These are phyloP conservation scores for Aquanectria penicillioides DNA, from an alignment of 2,329 filamentous ascomycete species.

Conservation along the genomic window DNA sequence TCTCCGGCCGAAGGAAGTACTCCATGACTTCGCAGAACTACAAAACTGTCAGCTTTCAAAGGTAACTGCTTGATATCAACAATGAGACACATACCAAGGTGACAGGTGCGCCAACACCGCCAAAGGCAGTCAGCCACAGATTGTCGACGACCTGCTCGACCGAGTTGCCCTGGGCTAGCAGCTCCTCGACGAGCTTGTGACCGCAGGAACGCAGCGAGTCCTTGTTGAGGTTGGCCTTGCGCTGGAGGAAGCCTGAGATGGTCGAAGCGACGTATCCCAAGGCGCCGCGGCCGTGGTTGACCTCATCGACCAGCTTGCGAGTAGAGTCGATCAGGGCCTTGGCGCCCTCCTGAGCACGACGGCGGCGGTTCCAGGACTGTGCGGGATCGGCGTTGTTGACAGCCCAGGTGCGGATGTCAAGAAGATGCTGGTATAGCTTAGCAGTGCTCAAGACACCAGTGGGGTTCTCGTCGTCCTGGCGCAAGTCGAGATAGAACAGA, in stretches of 20 bases:
- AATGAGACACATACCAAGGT: constrained; percentile 45
- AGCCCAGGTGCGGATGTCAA: constrained; percentile 57
- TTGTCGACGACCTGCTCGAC: constrained; percentile 48
- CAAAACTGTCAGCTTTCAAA: not conserved
- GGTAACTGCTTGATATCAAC: not conserved
- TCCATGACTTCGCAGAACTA: constrained; percentile 57
- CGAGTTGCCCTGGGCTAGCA: constrained; percentile 46
- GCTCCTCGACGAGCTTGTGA: constrained; percentile 49
- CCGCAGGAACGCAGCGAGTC: constrained; percentile 52
- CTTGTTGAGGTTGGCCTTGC: constrained; percentile 45
- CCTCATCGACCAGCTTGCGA: constrained; percentile 52
- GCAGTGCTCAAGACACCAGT: constrained; percentile 52
- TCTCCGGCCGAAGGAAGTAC: constrained; percentile 54
- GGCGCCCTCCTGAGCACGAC: constrained; percentile 52
- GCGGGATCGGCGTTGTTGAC: constrained; percentile 59
- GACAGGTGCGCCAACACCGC: constrained; percentile 51
- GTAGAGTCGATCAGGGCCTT: constrained; percentile 50
- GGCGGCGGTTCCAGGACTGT: constrained; percentile 57
- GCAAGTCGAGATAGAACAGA: constrained; percentile 67
- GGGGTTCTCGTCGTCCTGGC: constrained; percentile 61
- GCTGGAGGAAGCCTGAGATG: constrained; percentile 40
- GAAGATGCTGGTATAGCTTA: constrained; percentile 55
- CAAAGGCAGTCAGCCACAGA: constrained; percentile 53
- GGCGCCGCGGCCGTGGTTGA: constrained; percentile 41
- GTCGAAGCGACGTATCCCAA: constrained; percentile 43